These are phyloP conservation scores for Aspergillus sp. DNA, from an alignment of 2,329 filamentous ascomycete genomes.

Conservation along the genomic window DNA sequence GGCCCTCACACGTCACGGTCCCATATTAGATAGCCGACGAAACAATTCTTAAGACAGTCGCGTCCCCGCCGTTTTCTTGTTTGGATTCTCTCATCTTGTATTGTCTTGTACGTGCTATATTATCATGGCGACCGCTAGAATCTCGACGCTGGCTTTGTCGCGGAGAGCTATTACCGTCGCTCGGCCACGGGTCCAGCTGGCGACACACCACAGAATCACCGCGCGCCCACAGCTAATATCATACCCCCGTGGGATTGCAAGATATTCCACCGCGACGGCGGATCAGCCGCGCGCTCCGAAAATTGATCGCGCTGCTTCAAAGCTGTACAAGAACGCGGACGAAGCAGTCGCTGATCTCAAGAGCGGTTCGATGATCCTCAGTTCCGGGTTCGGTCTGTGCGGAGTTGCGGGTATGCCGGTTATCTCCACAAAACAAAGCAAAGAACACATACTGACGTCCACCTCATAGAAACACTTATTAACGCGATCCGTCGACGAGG, in stretches of 20 bases:
- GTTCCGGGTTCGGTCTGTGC: slow-evolving; percentile 79
- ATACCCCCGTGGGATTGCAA: slow-evolving; percentile 2
- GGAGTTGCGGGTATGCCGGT: slow-evolving; percentile 62
- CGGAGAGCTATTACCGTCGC: slow-evolving; percentile 21
- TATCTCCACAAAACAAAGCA: not conserved
- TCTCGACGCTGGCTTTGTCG: slow-evolving; percentile 22
- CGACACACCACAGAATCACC: slow-evolving; percentile 13
- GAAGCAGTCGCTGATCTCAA: slow-evolving; percentile 68
- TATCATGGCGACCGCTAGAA: slow-evolving; percentile 25
- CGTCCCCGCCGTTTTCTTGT: slow-evolving; percentile 1
- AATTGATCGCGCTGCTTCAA: slow-evolving; percentile 32
- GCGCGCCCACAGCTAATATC: slow-evolving; percentile 11
- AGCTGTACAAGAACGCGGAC: slow-evolving; percentile 51
- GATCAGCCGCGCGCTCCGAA: slow-evolving; percentile 21
- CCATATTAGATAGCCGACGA: not conserved
- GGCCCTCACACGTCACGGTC: slow-evolving; percentile 12
- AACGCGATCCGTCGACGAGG: slow-evolving; percentile 62
- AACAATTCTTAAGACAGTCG: not conserved
- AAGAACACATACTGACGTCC: not conserved
- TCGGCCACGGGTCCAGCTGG: slow-evolving; percentile 21
- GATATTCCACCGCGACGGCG: slow-evolving; percentile 21
- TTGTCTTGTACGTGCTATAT: not conserved
- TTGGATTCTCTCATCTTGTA: not conserved
- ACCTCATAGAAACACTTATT: slow-evolving; percentile 63
- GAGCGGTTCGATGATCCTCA: slow-evolving; percentile 68